Base-by-base conservation (phyloP, 148 eudicot genomes). In the Simmondsia chinensis region DNA sequence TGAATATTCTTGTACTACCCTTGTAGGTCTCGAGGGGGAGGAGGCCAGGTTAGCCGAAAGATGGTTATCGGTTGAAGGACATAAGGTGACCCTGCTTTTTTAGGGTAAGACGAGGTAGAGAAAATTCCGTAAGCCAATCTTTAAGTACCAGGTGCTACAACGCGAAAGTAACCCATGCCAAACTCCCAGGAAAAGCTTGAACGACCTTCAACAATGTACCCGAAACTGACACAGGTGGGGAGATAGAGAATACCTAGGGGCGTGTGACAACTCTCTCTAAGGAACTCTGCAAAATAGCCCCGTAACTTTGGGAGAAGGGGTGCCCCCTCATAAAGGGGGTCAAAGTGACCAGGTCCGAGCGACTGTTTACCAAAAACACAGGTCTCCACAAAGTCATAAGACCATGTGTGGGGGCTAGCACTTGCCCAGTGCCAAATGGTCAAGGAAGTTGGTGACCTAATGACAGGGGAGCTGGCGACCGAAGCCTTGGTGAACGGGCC, bases 251-350 rank as follows among this genome's bases (percentile, higher is more conserved):
- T 25, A 43, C 29, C 17, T 43, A 21, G 48, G 0, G 48, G 11
- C 31, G 30, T 6, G 16, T 1, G 15, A 29, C 1, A 51, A 34
- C 43, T 50, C 43, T 35, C 43, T 50, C 55, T 50, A 50, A 50
- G 55, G 22, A 50, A 50, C 54, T 50, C 31, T 11, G 4, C 42
- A 50, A 34, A 50, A 50, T 50, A 50, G 36, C 37, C 39, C 0
- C 15, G 17, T 32, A 32, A 33, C 17, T 48, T 48, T 10, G 52
- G 11, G 52, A 48, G 52, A 48, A 48, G 39, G n/a, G 52, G 29
- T 31, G 39, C 39, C 39, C n/a, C n/a, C n/a, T n/a, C n/a, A n/a
- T n/a, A n/a, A n/a, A n/a, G n/a, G n/a, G n/a, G n/a, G n/a, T n/a
- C n/a, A n/a, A n/a, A n/a, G n/a, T n/a, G n/a, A n/a, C n/a, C n/a